phyloP scores from a whole-genome alignment of 768 basidiomycete species.

The Phylloporus arenicola region DNA sequence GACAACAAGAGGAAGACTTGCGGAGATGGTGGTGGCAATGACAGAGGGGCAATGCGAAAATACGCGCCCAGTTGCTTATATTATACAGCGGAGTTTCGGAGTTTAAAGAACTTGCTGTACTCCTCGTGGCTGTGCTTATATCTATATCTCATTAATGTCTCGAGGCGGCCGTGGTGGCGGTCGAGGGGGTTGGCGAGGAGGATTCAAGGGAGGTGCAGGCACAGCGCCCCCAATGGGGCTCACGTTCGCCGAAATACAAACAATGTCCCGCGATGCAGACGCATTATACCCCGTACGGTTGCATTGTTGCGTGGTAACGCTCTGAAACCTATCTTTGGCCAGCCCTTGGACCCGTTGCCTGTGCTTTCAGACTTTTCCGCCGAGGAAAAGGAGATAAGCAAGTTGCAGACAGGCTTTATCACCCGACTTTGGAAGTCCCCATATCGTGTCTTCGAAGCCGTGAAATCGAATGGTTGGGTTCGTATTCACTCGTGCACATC shows the following conservation, averaged over 20 bases:
- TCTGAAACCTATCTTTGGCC: slow-evolving; percentile 17
- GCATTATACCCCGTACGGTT: slow-evolving; percentile 75
- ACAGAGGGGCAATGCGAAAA: slow-evolving; percentile 27
- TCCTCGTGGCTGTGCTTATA: slow-evolving; percentile 6
- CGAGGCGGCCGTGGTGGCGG: slow-evolving; percentile 42
- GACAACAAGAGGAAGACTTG: neutral
- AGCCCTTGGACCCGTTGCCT: slow-evolving; percentile 64
- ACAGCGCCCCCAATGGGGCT: slow-evolving; percentile 69
- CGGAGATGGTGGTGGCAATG: slow-evolving; percentile 20
- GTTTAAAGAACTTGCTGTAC: slow-evolving; percentile 8
- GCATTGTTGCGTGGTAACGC: slow-evolving; percentile 13
- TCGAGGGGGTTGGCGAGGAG: slow-evolving; percentile 56
- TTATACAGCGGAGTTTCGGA: slow-evolving; percentile 22
- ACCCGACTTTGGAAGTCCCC: slow-evolving; percentile 60
- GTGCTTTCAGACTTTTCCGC: slow-evolving; percentile 59
- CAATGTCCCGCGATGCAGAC: slow-evolving; percentile 68
- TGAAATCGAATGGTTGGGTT: slow-evolving; percentile 53
- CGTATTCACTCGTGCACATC: neutral
- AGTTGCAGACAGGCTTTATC: slow-evolving; percentile 63
- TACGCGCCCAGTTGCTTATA: slow-evolving; percentile 7
- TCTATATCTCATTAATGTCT: slow-evolving; percentile 37
- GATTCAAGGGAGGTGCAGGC: slow-evolving; percentile 45
- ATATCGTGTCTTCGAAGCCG: slow-evolving; percentile 70
- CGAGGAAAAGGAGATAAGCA: slow-evolving; percentile 61
- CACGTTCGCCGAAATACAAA: slow-evolving; percentile 73